Percentiles rank a stretch among this genome's conserved stretches.
Conservation (phyloP, 169 alveolate genomes). For the Cryptosporidium muris region DNA sequence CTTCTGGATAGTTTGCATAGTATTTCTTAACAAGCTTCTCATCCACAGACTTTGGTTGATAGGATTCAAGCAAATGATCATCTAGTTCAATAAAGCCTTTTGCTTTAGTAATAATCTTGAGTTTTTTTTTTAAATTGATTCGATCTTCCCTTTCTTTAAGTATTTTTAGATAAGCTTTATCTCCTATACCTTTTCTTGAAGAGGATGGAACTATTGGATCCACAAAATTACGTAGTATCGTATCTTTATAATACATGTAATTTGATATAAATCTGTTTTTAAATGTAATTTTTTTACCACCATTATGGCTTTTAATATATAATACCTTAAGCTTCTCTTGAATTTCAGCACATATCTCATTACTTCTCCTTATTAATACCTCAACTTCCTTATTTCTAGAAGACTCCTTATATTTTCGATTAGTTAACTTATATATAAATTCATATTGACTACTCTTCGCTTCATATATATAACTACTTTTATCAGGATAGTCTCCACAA, state of each 20-base stretch:
- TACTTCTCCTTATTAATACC: no score
- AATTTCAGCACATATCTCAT: neutral
- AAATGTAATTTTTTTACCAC: neutral
- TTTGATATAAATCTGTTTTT: no score
- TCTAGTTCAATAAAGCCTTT: constrained; percentile 46
- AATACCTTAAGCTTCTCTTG: constrained; percentile 23
- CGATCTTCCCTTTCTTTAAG: constrained; percentile 41
- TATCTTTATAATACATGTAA: constrained; percentile 3
- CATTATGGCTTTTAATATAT: constrained; percentile 41
- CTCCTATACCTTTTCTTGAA: neutral
- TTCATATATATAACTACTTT: neutral
- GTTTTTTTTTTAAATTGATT: constrained; percentile 21
- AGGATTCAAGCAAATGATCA: constrained; percentile 19
- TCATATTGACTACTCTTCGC: neutral
- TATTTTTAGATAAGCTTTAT: neutral
- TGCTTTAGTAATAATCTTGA: constrained; percentile 56
- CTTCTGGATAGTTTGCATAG: constrained; percentile 35
- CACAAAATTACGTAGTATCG: constrained; percentile 2
- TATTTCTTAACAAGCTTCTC: constrained; percentile 44
- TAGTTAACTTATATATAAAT: neutral
- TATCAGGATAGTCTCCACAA: constrained; percentile 18
- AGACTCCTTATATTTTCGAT: neutral
- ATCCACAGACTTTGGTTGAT: constrained; percentile 43
- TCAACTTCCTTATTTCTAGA: neutral
- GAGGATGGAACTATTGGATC: constrained; percentile 3